Conservation (phyloP, 2,329 filamentous ascomycete genomes). For the Colletotrichum coccodes region DNA sequence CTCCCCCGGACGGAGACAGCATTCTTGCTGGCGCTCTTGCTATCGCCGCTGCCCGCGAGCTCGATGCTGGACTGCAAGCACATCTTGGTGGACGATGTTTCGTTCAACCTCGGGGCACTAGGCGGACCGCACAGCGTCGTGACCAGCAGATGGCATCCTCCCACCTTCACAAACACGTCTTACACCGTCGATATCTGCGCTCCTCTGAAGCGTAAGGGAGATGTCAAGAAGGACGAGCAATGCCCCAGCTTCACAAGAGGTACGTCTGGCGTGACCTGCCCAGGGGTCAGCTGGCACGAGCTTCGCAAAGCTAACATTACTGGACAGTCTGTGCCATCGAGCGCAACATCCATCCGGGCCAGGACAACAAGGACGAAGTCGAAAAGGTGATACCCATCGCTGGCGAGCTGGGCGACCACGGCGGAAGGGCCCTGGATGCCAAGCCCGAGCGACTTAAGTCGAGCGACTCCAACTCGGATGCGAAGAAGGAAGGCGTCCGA, state of each 20-base stretch:
- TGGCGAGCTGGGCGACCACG: constrained; percentile 71
- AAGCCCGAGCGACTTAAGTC: constrained; percentile 73
- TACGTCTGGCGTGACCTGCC: constrained; percentile 45
- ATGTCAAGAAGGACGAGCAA: constrained; percentile 63
- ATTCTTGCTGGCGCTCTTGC: constrained; percentile 48
- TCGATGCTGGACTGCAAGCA: constrained; percentile 71
- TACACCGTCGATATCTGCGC: constrained; percentile 85
- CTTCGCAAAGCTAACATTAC: constrained; percentile 12
- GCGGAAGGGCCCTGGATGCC: constrained; percentile 71
- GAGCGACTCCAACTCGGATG: constrained; percentile 71
- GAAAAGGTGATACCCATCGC: constrained; percentile 77
- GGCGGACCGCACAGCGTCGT: constrained; percentile 77
- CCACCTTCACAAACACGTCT: constrained; percentile 75
- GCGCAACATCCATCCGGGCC: constrained; percentile 60
- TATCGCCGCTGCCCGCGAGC: constrained; percentile 48
- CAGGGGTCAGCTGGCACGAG: not conserved
- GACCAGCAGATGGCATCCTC: constrained; percentile 62
- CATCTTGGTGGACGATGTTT: constrained; percentile 65
- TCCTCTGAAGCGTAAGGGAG: constrained; percentile 70
- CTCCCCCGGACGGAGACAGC: constrained; percentile 45
- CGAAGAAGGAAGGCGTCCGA: constrained; percentile 76
- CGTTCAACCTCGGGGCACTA: constrained; percentile 73
- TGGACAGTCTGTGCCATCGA: constrained; percentile 80
- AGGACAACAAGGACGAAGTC: constrained; percentile 58
- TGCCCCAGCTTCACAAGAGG: constrained; percentile 78